Base-by-base conservation (phyloP, 2,329 filamentous ascomycete genomes). In the Didymosphaeria variabile region DNA sequence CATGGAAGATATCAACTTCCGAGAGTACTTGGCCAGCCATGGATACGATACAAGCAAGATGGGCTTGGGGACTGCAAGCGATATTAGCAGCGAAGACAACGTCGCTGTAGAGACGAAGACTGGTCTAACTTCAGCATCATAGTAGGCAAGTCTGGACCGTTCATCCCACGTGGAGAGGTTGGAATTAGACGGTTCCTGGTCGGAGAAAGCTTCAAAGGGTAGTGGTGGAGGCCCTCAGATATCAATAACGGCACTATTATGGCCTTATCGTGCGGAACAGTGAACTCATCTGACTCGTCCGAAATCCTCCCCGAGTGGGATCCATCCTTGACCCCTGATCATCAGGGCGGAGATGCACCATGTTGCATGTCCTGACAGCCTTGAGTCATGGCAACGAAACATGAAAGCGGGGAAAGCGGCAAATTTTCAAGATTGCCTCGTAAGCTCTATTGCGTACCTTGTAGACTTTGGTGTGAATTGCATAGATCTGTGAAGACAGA, bases 1-100 rank as follows among this genome's bases (percentile, higher is more conserved):
- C 0, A 72, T 85, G 17, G 94, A 97, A 77, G 93, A 97, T 71
- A 73, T 82, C 9, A 85, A 86, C 46, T 97, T 97, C 81, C 86
- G 91, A 36, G 85, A 81, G 19, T 97, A 91, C 73, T 82, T 97
- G 13, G 84, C 88, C 71, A 81, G 80, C 29, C 84, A 94, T 60
- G 93, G 93, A 3, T 97, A 90, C 80, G 93, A 97, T 75, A 90
- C 87, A 4, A 80, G 79, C 7, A 83, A 83, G 60, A 79, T 89
- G 80, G 87, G 87, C 1, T 47, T 75, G 55, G 51, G 62, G 17
- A 58, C 40, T 8, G 58, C 44, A 26, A 61, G 51, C 10, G 54
- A 56, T 2, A 51, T 49, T 5, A 64, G 59, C 9, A 71, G 69
- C n/a, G 68, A 67, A 9, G 64, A 55, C 12, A 54, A 58, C 21